Conservation (phyloP, 164 flowering plant species). For the Tetracentron sinense region DNA sequence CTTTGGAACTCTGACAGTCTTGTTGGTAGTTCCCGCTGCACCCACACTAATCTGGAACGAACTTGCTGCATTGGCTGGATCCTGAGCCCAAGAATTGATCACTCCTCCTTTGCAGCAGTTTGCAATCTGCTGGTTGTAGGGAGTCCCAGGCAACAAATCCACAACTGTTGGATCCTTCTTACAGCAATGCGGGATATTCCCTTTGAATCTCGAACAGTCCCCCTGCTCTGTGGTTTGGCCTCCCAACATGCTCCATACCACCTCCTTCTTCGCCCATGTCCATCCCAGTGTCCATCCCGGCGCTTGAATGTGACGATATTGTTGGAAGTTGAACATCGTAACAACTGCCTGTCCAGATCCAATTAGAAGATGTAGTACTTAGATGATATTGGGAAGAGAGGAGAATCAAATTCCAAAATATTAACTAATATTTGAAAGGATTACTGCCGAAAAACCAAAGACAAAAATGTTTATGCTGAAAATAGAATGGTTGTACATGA, state of each 20-base stretch:
- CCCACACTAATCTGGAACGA: conserved; percentile 79
- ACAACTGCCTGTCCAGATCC: conserved; percentile 56
- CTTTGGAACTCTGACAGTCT: conserved; percentile 53
- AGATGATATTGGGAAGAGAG: neutral
- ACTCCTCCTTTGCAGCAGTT: conserved; percentile 89
- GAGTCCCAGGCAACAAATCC: conserved; percentile 68
- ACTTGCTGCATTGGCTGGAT: conserved; percentile 43
- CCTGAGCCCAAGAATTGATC: conserved; percentile 65
- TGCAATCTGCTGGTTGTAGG: conserved; percentile 62
- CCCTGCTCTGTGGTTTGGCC: conserved; percentile 81
- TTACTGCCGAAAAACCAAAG: neutral
- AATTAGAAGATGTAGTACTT: neutral
- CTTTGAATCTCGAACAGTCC: conserved; percentile 75
- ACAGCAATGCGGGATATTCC: conserved; percentile 72
- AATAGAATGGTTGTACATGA: neutral
- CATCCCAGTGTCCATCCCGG: conserved; percentile 85
- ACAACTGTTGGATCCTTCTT: conserved; percentile 62
- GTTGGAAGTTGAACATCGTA: conserved; percentile 76
- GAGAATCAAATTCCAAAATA: neutral
- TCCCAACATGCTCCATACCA: conserved; percentile 75
- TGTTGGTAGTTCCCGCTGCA: conserved; percentile 64
- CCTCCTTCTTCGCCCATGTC: conserved; percentile 87
- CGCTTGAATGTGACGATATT: conserved; percentile 66
- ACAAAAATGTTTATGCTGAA: neutral
- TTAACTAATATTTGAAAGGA: neutral